Percentiles rank a stretch among this genome's conserved stretches.
These are phyloP conservation scores for Globisporangium solare DNA, from an alignment of 352 stramenopile genomes.

Conservation along the genomic window DNA sequence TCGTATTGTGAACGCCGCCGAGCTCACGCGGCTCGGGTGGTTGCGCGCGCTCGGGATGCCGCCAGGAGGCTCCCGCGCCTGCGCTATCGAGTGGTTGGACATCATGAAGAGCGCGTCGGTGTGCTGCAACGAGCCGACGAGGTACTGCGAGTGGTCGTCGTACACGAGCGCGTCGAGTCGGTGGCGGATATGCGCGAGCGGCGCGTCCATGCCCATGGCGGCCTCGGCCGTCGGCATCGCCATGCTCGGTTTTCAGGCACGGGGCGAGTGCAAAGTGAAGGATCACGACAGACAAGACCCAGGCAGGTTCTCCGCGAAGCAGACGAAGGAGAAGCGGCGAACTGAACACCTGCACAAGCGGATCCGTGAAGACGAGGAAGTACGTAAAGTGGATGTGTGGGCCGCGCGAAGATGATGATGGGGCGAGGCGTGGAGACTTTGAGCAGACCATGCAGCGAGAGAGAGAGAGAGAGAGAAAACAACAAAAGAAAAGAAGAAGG, in stretches of 20 bases:
- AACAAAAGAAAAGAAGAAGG: too few species aligned
- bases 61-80: neutral
- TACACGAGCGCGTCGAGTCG: constrained; percentile 50
- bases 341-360: neutral
- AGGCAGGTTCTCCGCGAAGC: neutral
- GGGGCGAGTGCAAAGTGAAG: constrained; percentile 37
- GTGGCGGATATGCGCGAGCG: constrained; percentile 42
- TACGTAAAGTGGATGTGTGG: constrained; percentile 47
- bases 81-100: constrained; percentile 5
- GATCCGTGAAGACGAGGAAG: neutral
- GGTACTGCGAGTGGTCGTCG: constrained; percentile 40
- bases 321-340: neutral
- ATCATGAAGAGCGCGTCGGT: constrained; percentile 16
- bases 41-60: neutral
- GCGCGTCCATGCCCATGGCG: constrained; percentile 25
- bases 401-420: neutral
- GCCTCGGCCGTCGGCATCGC: constrained; percentile 30
- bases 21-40: constrained; percentile 7
- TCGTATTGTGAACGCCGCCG: constrained; percentile 19
- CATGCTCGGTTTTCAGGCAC: constrained; percentile 89
- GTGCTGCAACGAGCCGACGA: constrained; percentile 30
- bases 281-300: too few species aligned
- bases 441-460: too few species aligned
- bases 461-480: too few species aligned
- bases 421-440: too few species aligned